phyloP scores from a whole-genome alignment of 495 filamentous ascomycete species.

The Aspergillus nidulans region DNA sequence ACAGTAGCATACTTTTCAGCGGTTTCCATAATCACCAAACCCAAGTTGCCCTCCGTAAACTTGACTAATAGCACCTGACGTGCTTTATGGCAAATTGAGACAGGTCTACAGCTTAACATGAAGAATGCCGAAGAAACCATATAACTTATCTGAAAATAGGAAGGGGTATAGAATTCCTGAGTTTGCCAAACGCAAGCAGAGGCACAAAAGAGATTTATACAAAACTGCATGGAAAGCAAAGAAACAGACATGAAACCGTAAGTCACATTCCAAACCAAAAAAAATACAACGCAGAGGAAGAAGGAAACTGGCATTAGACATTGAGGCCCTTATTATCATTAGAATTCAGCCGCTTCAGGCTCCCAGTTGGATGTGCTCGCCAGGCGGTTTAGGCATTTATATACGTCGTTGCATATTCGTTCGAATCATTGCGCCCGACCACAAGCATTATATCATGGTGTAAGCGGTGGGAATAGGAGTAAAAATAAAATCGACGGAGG shows the following conservation, averaged over 20 bases:
- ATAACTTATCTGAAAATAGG: conserved; percentile 2
- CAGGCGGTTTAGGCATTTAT: conserved; percentile 2
- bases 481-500: not conserved
- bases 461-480: not conserved
- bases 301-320: not conserved
- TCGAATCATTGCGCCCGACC: conserved; percentile 24
- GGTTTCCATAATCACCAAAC: too few species aligned
- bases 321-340: conserved; percentile 33
- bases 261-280: not conserved
- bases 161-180: conserved; percentile 13
- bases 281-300: not conserved
- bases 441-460: conserved; percentile 1
- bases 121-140: not conserved
- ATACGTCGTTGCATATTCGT: conserved; percentile 24
- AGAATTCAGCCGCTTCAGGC: conserved; percentile 26
- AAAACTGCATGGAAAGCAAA: conserved; percentile 2
- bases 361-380: conserved; percentile 1
- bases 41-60: too few species aligned
- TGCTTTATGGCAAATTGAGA: not conserved
- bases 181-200: not conserved
- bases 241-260: not conserved
- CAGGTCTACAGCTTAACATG: not conserved
- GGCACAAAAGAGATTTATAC: conserved; percentile 4
- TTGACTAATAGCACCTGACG: not conserved
- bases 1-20: not conserved